These are phyloP conservation scores for Xerocomus nothofagi DNA, from an alignment of 1,284 basidiomycete species.

Conservation along the genomic window DNA sequence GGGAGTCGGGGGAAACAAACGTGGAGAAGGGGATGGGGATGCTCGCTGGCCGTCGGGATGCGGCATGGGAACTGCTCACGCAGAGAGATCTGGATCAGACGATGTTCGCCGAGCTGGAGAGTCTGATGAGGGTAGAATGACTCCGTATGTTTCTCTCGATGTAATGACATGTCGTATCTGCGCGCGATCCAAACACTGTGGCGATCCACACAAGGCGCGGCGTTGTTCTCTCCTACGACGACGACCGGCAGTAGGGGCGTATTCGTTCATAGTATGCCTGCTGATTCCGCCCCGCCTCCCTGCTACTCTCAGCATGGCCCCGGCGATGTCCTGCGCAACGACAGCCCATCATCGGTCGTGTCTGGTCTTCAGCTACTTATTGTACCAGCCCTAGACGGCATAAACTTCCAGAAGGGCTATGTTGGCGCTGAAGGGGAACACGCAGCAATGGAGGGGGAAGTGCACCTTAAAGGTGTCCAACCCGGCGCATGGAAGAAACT, in stretches of 20 bases:
- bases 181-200: conserved; percentile 7
- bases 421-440: conserved; percentile 75
- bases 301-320: conserved; percentile 37
- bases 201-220: conserved; percentile 4
- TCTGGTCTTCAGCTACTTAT: conserved; percentile 59
- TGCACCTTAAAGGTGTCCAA: conserved; percentile 71
- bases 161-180: conserved; percentile 16
- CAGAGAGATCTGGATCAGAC: conserved; percentile 65
- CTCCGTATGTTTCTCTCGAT: not conserved
- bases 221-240: conserved; percentile 22
- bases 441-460: conserved; percentile 78
- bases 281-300: conserved; percentile 42
- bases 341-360: conserved; percentile 12
- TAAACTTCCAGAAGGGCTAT: conserved; percentile 78
- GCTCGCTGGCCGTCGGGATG: conserved; percentile 69
- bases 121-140: conserved; percentile 65
- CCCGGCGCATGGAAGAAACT: conserved; percentile 61
- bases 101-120: conserved; percentile 75
- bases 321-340: conserved; percentile 13
- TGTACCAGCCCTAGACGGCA: conserved; percentile 59
- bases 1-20: conserved; percentile 66
- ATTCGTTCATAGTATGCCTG: conserved; percentile 19
- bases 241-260: conserved; percentile 14
- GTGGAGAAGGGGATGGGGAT: conserved; percentile 72
- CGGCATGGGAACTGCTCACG: conserved; percentile 68